Base-by-base conservation (phyloP, 441 rosid species). In the Rhodomyrtus psidioides region DNA sequence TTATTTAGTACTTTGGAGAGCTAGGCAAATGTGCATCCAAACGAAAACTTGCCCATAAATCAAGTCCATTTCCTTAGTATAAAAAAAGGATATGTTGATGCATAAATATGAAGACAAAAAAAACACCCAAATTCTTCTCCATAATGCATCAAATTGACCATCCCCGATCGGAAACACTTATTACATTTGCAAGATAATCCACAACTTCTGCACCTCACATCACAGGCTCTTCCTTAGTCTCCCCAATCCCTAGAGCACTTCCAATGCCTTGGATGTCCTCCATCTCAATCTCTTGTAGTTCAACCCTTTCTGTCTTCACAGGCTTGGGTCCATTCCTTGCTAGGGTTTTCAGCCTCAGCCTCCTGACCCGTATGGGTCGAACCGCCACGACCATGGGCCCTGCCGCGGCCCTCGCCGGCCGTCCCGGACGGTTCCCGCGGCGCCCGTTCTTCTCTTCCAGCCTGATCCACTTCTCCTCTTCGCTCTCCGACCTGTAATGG, bases 401-500 rank as follows among this genome's bases (percentile, higher is more conserved):
- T 34, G 17, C 44, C 23, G 21, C 8, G 6, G 23, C 55, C 55
- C 7, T 53, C 7, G 23, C 15, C 0, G 6, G 65, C 39, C 13
- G 51, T 23, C 9, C 28, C 28, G 9, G 6, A 14, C 55, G 39
- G 26, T 19, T 39, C 59, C 84, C 84, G 53, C 59, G 7, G 57
- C 24, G 83, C 62, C 83, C 84, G 87, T 62, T n/a, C 87, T 85
- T 89, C 12, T 86, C 89, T 5, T 58, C 83, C 8, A 53, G 84
- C 46, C 92, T 89, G 55, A 26, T 84, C 83, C 58, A 83, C 86
- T 82, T 90, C 65, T 86, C 82, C 1, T 60, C 90, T 19, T 9
- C n/a, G 26, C 59, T 87, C 84, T 91, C 91, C 15, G 9, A 6
- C 89, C 53, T 85, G 88, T 89, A 91, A 81, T 90, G 90, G 13